Base-by-base conservation (phyloP, 75 land plant genomes). In the Picea glauca region DNA sequence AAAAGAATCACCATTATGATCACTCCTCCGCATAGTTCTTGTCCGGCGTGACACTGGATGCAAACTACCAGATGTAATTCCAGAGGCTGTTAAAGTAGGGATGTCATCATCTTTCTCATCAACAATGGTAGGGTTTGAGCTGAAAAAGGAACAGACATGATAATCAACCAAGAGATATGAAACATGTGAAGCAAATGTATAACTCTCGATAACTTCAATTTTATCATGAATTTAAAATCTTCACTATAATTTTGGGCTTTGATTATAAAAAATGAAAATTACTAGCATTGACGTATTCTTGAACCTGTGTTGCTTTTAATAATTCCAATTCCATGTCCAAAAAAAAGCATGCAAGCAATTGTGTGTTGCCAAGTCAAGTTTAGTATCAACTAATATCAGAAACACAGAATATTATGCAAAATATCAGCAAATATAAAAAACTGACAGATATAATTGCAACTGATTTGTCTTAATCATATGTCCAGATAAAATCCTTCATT, bases 1-100 rank as follows among this genome's bases (percentile, higher is more conserved):
- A 40, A 65, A 62, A 59, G 61, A 70, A 40, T 80, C 86, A 62
- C 74, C 66, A 58, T 80, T 83, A 56, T 76, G 85, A 62, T 91
- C 93, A 76, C 77, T 79, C 82, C 85, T 92, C 60, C 85, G 78
- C 78, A 87, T n/a, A 59, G 83, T 78, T 78, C 96, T 84, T 23
- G 99, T 96, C 74, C 99, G 90, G 59, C 95, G 91, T 77, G 99
- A 96, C 57, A 92, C 78, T 74, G 88, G 78, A 75, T 88, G 92
- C 78, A 84, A 82, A 60, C 85, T 85, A 72, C 77, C 89, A 35
- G 86, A 59, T 18, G 91, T 80, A 63, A 83, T 81, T 60, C 85
- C 74, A 81, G 81, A 77, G 58, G 89, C 84, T 23, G 86, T 80
- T 46, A 93, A 84, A 13, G 87, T 92, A 84, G 94, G 91, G 64